phyloP scores from a whole-genome alignment of 768 basidiomycete species.

The Kwoniella botswanensis region DNA sequence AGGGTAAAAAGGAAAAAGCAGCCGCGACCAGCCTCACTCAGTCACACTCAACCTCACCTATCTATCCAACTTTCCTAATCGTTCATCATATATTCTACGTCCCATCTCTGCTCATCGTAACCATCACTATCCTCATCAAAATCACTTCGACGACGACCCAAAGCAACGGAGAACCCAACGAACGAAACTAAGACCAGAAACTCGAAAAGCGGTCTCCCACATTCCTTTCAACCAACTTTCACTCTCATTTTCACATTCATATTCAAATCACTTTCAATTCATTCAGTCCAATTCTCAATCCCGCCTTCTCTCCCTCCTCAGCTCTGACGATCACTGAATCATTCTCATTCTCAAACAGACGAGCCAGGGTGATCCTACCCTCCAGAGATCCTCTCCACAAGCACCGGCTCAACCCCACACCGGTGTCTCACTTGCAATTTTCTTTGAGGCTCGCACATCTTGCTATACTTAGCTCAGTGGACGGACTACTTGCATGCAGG shows the following conservation, averaged over 20 bases:
- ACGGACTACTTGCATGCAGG: background rate
- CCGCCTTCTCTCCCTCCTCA: constrained; percentile 16
- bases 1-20: constrained; percentile 23
- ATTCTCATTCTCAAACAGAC: background rate
- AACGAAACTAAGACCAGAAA: constrained; percentile 3
- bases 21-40: constrained; percentile 27
- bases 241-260: too few relatives aligned
- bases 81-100: background rate
- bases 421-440: background rate
- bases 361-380: background rate
- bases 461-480: background rate
- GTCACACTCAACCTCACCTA: constrained; percentile 12
- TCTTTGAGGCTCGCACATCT: background rate
- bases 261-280: background rate
- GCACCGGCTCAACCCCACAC: background rate
- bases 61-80: background rate
- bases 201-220: background rate
- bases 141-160: background rate
- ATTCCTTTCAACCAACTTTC: constrained; percentile 12
- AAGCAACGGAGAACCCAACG: background rate
- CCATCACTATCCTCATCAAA: too few relatives aligned
- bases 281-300: constrained; percentile 13
- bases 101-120: too few relatives aligned
- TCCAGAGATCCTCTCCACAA: background rate
- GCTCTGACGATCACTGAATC: background rate